Base-by-base conservation (phyloP, 2,329 filamentous ascomycete genomes). In the Epichloe gansuensis region DNA sequence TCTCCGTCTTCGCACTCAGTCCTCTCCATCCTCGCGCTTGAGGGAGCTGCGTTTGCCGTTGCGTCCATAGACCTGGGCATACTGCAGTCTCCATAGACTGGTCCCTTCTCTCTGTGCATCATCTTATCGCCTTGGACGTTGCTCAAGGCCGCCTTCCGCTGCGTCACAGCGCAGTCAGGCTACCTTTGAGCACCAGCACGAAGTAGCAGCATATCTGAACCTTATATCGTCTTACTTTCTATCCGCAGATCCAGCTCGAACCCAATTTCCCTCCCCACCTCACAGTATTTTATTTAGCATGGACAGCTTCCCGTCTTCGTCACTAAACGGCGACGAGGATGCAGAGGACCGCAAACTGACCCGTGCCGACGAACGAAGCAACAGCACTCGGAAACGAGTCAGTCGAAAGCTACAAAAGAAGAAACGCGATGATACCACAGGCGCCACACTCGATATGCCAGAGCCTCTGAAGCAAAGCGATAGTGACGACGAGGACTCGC, bases 401-500 rank as follows among this genome's bases (percentile, higher is more conserved):
- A 46, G 65, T 50, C 70, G 67, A 53, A 77, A 69, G 59, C 69
- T 77, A 15, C 70, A 70, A 37, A 76, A 73, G 63, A 73, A 66
- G 55, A 68, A 68, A 43, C 69, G 63, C 37, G 68, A 68, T 56
- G 68, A 70, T 37, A 61, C 64, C 15, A 65, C 62, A 9, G 57
- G 70, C 2, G 70, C 69, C 12, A 54, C 17, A 9, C 47, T 63
- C 44, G 72, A 78, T 54, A 70, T 81, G 5, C 78, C 78, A 12
- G 77, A 80, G 25, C 73, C 72, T 17, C 65, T 82, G 39, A 73
- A 71, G 61, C 71, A 75, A 44, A 72, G 69, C 56, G 76, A 75
- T 52, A 71, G 77, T 54, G 70, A 70, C n/a, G 69, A 65, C 35
- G 75, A 77, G 46, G 73, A 79, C 59, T 54, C 55, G 6, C 56